Base-by-base conservation (phyloP, 768 basidiomycete species). In the Mycena rebaudengoi region DNA sequence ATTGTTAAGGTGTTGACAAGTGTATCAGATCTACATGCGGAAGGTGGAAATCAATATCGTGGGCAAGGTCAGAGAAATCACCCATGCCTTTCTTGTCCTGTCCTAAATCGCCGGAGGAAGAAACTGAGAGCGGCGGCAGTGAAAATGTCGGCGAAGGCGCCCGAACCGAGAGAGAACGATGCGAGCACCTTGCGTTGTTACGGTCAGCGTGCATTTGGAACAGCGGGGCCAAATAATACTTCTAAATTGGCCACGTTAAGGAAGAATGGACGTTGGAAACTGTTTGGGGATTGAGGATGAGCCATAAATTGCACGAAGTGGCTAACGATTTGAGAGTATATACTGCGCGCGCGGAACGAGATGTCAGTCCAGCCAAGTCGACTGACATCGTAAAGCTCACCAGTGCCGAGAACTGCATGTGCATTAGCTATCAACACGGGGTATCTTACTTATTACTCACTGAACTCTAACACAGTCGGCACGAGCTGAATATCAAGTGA, bases 1-100 rank as follows among this genome's bases (percentile, higher is more conserved):
- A 86, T 68, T 8, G 79, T 86, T 29, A 91, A 74, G 3, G 69
- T 80, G 62, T 84, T 86, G 33, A 90, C 82, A n/a, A 89, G 74
- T 1, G 85, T 80, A 71, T 89, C 82, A 28, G 84, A 81, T 52
- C 87, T 89, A 69, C 20, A 30, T 28, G 45, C 16, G 30, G 10
- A 12, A 32, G 7, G 6, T 29, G 44, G n/a, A n/a, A 40, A 46
- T 14, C n/a, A 23, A 21, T n/a, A 41, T 32, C 21, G 53, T 30
- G 48, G 28, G 26, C 16, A 21, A 61, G 13, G 37, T 29, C 21
- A 21, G 20, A 68, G 16, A 54, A 30, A 6, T 28, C 50, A 33
- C 13, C 73, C 78, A 30, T 68, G 82, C 82, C 71, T 72, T 55
- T 74, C 68, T 61, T 83, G 81, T 18, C 82, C 85, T 1, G 85